Percentiles rank a stretch among this genome's conserved stretches.
Evolutionary conservation across 441 rosid species (phyloP).

Genomic region (Populus hybrid): DNA sequence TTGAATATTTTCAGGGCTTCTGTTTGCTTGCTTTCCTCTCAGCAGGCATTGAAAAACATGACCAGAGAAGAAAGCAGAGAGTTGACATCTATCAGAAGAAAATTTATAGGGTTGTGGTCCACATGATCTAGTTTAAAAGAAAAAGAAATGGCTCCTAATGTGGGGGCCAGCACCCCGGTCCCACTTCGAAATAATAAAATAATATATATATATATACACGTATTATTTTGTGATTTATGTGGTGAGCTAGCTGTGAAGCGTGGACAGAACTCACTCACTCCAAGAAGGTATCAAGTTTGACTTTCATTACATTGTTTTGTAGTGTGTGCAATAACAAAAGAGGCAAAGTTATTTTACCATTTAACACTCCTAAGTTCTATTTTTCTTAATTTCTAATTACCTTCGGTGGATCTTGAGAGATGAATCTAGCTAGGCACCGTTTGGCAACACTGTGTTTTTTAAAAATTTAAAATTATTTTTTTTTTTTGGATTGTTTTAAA

Average conservation of each 20-base stretch:
- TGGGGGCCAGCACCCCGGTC: neutral
- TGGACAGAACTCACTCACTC: conserved; percentile 16
- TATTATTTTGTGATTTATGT: neutral
- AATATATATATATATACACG: too few relatives aligned
- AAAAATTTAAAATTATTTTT: too few relatives aligned
- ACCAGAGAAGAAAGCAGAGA: neutral
- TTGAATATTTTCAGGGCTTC: neutral
- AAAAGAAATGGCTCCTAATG: neutral
- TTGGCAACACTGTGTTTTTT: too few relatives aligned
- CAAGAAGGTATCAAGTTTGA: conserved; percentile 25
- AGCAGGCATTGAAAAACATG: neutral
- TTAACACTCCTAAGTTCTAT: too few relatives aligned
- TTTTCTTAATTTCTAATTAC: too few relatives aligned
- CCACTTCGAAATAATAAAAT: neutral
- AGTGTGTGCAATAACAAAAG: neutral
- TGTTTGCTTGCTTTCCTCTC: neutral
- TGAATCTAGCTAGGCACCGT: too few relatives aligned
- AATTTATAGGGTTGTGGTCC: neutral
- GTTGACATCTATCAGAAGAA: neutral
- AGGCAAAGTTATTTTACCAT: neutral
- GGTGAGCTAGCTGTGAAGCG: neutral
- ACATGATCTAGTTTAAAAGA: neutral
- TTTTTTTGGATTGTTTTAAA: too few relatives aligned
- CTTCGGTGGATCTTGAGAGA: too few relatives aligned
- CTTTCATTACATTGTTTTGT: conserved; percentile 13